Conservation (phyloP, 2,329 filamentous ascomycete species). For the Aspergillus melleus region DNA sequence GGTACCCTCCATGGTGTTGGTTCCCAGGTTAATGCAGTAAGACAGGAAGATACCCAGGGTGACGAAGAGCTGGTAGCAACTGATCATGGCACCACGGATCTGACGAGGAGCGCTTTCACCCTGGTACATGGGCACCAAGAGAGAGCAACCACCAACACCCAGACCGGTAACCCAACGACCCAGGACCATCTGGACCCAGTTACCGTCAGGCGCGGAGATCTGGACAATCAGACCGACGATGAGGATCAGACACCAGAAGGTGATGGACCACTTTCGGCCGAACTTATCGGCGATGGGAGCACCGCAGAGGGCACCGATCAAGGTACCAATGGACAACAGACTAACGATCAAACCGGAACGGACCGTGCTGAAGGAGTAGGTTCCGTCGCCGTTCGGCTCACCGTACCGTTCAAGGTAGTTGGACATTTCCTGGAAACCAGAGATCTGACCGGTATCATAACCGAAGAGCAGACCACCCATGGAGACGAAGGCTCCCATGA, state of each 20-base stretch:
- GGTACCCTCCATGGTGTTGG: conserved; percentile 40
- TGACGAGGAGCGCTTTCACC: conserved; percentile 48
- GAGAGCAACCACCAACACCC: conserved; percentile 46
- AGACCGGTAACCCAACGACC: conserved; percentile 47
- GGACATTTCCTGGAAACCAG: conserved; percentile 44
- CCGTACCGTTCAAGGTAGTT: conserved; percentile 45
- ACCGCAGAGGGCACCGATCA: conserved; percentile 42
- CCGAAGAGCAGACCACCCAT: conserved; percentile 50
- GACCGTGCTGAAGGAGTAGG: conserved; percentile 40
- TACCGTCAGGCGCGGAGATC: conserved; percentile 37
- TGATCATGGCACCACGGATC: conserved; percentile 48
- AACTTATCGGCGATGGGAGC: conserved; percentile 44
- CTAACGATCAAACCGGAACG: conserved; percentile 45
- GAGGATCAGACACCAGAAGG: conserved; percentile 42
- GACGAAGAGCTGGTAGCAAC: conserved; percentile 51
- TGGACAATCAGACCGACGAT: conserved; percentile 46
- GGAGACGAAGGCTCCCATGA: conserved; percentile 47
- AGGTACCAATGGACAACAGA: conserved; percentile 45
- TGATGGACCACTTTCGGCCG: conserved; percentile 46
- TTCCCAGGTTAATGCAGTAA: conserved; percentile 49
- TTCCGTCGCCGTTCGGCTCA: conserved; percentile 29
- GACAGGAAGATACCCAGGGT: conserved; percentile 50
- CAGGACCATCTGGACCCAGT: conserved; percentile 46
- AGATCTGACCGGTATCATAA: conserved; percentile 49
- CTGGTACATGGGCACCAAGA: conserved; percentile 50